phyloP scores from a whole-genome alignment of 75 land plant species.

The Pinus albicaulis region DNA sequence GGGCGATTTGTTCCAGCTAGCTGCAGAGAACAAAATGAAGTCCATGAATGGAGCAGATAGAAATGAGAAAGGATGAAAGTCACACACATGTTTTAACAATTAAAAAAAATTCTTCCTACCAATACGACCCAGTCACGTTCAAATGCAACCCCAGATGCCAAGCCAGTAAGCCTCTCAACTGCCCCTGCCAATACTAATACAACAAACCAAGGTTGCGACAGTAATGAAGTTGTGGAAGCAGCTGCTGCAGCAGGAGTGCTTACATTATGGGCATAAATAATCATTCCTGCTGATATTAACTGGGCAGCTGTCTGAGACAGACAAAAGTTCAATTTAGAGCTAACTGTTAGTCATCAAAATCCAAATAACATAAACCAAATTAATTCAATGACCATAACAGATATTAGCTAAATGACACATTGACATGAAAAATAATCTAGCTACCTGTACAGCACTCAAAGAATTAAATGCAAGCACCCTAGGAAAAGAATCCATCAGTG shows the following conservation, averaged over 20 bases:
- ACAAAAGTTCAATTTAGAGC: conserved; percentile 7
- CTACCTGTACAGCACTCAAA: conserved; percentile 76
- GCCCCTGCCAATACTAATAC: conserved; percentile 74
- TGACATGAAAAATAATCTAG: neutral
- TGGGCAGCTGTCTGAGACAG: conserved; percentile 81
- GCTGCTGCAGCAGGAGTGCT: conserved; percentile 23
- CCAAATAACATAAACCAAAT: neutral
- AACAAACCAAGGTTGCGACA: conserved; percentile 92
- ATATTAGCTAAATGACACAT: conserved; percentile 1
- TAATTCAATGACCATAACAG: neutral
- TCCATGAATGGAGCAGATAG: neutral
- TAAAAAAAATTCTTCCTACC: conserved; percentile 36
- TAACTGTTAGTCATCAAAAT: neutral
- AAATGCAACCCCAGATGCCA: conserved; percentile 89
- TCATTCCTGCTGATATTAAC: conserved; percentile 75
- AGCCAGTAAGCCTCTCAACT: conserved; percentile 78
- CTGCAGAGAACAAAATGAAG: conserved; percentile 33
- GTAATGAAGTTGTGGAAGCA: conserved; percentile 44
- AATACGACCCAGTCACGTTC: conserved; percentile 98
- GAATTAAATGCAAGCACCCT: conserved; percentile 67
- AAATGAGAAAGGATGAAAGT: neutral
- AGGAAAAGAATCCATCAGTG: conserved; percentile 85
- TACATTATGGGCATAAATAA: conserved; percentile 64
- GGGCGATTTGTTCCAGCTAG: conserved; percentile 90
- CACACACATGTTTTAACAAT: neutral